Base-by-base conservation (phyloP, 2,329 filamentous ascomycete species). In the Ceratocystis destructans region DNA sequence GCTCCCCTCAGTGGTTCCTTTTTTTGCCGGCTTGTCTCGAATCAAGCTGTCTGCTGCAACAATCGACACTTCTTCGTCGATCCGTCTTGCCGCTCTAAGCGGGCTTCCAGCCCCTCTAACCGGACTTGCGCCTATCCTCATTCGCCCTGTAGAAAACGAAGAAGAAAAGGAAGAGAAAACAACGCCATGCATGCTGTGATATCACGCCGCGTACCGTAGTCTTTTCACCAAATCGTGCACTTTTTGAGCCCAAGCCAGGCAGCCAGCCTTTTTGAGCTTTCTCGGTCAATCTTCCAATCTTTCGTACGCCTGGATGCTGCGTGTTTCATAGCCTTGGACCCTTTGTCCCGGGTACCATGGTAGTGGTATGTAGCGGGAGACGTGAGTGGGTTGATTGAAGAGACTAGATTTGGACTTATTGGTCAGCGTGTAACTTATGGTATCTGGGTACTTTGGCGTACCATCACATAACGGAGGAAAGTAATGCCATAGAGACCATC, bases 341-440 rank as follows among this genome's bases (percentile, higher is more conserved):
- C 50, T 55, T 55, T 22, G 57, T 61, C 7, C 28, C 57, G 17
- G 28, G 57, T 61, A 61, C 33, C 57, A 61, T 61, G 31, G 57
- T 61, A 37, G 33, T 37, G 33, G 33, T 37, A 37, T 8, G 33
- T 12, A 37, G 33, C 33, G 33, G 33, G 33, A 0, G 33, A 37
- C 10, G 33, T 37, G 33, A 37, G 33, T 37, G 33, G 33, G 33
- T 37, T 37, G 33, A 37, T 37, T 37, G 33, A 37, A 37, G 10
- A 10, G 8, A 37, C 33, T 10, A 8, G 10, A 37, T 37, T 37
- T 37, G 33, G 10, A 37, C 33, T 37, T 37, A 8, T 37, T 37
- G 33, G 33, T 37, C 33, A 3, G 33, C 10, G 33, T 37, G 33
- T 37, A 37, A 37, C 33, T 37, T 37, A 8, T 37, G 8, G 1